Percentiles rank a stretch among this genome's conserved stretches.
These are phyloP conservation scores for Gnetum montanum DNA, from an alignment of 75 land plant species.

Conservation along the genomic window DNA sequence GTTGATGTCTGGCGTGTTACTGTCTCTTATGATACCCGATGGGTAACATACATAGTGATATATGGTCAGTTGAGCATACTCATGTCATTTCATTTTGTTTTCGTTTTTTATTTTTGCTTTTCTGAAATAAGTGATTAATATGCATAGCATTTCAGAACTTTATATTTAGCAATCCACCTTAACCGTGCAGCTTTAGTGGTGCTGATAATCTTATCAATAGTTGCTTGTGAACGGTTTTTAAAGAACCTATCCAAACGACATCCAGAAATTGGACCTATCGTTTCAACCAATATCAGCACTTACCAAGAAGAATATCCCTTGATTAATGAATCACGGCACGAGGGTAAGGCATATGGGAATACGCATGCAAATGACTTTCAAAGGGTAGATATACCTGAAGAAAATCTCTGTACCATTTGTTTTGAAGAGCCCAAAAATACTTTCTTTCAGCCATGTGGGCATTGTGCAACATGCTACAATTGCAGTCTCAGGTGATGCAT, in stretches of 20 bases:
- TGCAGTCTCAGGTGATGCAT: conserved; percentile 18
- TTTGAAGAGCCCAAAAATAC: conserved; percentile 23
- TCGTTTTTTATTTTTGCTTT: no score
- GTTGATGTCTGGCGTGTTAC: conserved; percentile 18
- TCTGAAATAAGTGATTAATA: no score
- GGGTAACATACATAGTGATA: conserved; percentile 14
- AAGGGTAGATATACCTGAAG: conserved; percentile 7
- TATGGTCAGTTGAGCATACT: conserved; percentile 15
- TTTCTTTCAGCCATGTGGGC: conserved; percentile 30
- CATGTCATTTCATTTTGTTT: not conserved
- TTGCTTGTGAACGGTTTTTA: not conserved
- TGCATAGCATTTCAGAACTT: no score
- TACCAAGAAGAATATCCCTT: not conserved
- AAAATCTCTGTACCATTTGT: conserved; percentile 29
- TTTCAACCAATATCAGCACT: not conserved
- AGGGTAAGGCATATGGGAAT: not conserved
- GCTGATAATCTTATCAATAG: not conserved
- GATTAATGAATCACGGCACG: not conserved
- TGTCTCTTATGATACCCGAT: conserved; percentile 13
- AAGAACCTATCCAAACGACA: not conserved
- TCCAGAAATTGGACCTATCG: not conserved
- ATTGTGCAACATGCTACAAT: conserved; percentile 23
- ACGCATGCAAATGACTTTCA: not conserved
- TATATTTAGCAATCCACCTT: no score
- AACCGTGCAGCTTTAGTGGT: conserved; percentile 5